Evolutionary conservation across 371 early-diverging fungal genomes (phyloP).

Genomic region (Mucor indicus): DNA sequence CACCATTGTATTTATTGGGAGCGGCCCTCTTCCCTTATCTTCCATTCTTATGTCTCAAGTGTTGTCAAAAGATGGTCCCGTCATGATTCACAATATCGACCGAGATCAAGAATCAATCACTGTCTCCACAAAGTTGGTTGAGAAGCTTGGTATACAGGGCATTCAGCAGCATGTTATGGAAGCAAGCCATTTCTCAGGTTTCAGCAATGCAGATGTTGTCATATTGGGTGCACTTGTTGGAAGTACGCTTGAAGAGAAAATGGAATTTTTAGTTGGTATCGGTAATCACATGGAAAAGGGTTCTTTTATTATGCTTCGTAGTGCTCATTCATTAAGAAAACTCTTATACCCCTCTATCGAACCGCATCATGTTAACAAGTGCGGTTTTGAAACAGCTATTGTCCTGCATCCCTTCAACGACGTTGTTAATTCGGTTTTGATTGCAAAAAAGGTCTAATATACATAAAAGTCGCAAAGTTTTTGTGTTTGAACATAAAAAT

Average conservation of each 20-base stretch:
- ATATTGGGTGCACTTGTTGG: conserved; percentile 37
- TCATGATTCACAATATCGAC: conserved; percentile 28
- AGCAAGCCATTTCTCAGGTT: conserved; percentile 14
- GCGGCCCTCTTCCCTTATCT: conserved; percentile 44
- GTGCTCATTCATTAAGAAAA: conserved; percentile 36
- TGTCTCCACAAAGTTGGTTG: conserved; percentile 9
- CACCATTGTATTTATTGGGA: conserved; percentile 35
- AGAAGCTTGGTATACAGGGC: conserved; percentile 11
- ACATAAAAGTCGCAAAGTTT: too few relatives aligned
- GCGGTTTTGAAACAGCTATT: conserved; percentile 22
- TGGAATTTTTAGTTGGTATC: conserved; percentile 15
- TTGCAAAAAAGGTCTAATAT: conserved; percentile 20
- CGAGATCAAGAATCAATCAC: conserved; percentile 18
- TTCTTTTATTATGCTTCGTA: conserved; percentile 28
- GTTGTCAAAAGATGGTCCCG: background rate
- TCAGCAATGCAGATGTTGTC: conserved; percentile 28
- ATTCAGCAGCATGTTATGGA: conserved; percentile 14
- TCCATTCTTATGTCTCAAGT: conserved; percentile 31
- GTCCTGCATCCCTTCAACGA: conserved; percentile 33
- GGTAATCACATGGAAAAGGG: conserved; percentile 23
- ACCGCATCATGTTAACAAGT: conserved; percentile 14
- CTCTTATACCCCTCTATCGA: conserved; percentile 28
- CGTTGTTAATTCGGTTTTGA: conserved; percentile 36
- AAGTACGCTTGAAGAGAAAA: conserved; percentile 17
- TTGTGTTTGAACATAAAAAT: too few relatives aligned